Base-by-base conservation (phyloP, 2,329 filamentous ascomycete species). In the Ploettnerulaceae sp. region DNA sequence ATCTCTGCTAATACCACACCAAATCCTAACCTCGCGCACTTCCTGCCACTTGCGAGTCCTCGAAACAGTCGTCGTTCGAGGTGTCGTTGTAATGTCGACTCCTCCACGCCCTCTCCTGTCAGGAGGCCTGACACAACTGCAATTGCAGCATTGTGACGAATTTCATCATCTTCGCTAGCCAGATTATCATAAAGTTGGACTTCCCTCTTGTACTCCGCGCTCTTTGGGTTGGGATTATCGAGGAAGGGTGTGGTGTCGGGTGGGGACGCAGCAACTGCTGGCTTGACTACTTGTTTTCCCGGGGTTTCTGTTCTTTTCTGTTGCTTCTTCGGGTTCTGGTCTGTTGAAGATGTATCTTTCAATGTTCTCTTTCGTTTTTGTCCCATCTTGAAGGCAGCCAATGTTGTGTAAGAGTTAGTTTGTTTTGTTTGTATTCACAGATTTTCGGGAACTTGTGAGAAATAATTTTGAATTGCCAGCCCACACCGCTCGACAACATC, bases 1-100 rank as follows among this genome's bases (percentile, higher is more conserved):
- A 94, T 70, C 66, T 96, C 90, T 0, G 89, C 85, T 56, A 97
- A 70, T 0, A 91, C 91, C 45, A 96, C 75, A 44, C 89, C 95
- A 65, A 95, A 96, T 3, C 93, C 93, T 40, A 93, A 71, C 20
- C 93, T 78, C 14, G 91, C 89, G 9, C 87, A 88, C 69, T 95
- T 95, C 47, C 89, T 82, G 45, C 89, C 84, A 64, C 89, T 96
- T 51, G 90, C 89, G 14, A 97, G 79, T 31, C 93, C 93, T 45
- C 87, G 81, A 64, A 96, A 88, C 28, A 98, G 72, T 20, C 85
- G 76, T 61, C 78, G 77, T 53, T 80, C 76, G 22, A 84, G 67
- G 57, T 84, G 80, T 48, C 77, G 69, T 55, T 73, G 65, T 11
- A 84, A 67, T 2, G 77, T 73, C 1, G 68, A 57, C 61, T 82